Conservation (phyloP, 805 yeast species). For the Lachancea dasiensis region DNA sequence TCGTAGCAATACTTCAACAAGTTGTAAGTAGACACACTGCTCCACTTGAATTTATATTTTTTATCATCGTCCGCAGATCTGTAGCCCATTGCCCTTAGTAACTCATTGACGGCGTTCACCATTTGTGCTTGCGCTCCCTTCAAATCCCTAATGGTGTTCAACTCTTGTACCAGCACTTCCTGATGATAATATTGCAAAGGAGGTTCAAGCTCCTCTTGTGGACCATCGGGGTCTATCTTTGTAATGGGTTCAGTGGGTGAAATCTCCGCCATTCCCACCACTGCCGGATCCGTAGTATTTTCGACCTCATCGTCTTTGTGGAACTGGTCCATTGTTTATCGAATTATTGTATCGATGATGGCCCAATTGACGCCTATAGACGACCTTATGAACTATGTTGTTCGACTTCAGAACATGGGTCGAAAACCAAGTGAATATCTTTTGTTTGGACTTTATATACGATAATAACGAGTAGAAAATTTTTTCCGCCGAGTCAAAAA, state of each 20-base stretch:
- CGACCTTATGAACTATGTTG: not conserved
- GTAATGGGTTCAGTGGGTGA: not conserved
- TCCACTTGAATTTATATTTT: conserved; percentile 5
- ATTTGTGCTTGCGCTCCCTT: conserved; percentile 1
- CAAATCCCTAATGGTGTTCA: not conserved
- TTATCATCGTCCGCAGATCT: conserved; percentile 5
- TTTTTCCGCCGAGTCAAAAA: not conserved
- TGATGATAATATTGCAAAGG: not conserved
- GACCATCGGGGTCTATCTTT: not conserved
- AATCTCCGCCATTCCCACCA: conserved; percentile 1
- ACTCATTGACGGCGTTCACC: not conserved
- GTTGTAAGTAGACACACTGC: conserved; percentile 2
- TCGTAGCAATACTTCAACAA: conserved; percentile 5
- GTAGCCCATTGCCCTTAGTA: conserved; percentile 1
- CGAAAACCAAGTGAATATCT: conserved; percentile 4
- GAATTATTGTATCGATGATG: too few species aligned
- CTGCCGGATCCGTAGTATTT: conserved; percentile 2
- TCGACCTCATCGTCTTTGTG: not conserved
- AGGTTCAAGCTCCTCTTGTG: not conserved
- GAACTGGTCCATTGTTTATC: conserved; percentile 1
- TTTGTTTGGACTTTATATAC: not conserved
- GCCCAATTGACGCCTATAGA: too few species aligned
- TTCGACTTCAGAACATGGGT: conserved; percentile 3
- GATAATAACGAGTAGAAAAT: not conserved
- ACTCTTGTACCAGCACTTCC: not conserved